Percentiles rank a stretch among this genome's conserved stretches.
phyloP scores from a whole-genome alignment of 2,329 filamentous ascomycete species.

The Alternaria gansuensis region DNA sequence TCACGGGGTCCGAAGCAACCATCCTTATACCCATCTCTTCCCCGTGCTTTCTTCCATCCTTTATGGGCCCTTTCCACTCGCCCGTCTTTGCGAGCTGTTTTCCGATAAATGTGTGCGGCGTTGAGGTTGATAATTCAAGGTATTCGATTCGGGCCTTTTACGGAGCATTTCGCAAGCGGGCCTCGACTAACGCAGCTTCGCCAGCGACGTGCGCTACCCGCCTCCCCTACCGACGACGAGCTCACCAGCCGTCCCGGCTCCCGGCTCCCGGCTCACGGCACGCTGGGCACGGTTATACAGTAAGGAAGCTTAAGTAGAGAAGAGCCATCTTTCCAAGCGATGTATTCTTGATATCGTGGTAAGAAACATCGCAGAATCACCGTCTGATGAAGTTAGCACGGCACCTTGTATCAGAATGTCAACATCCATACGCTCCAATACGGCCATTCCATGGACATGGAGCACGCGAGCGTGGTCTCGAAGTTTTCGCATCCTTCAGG shows the following conservation, averaged over 20 bases:
- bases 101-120: conserved; percentile 1
- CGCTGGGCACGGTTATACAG: conserved; percentile 3
- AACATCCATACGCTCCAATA: background rate
- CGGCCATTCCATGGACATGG: background rate
- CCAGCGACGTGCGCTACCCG: conserved; percentile 8
- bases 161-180: conserved; percentile 14
- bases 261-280: background rate
- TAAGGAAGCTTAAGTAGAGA: conserved; percentile 1
- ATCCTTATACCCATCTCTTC: background rate
- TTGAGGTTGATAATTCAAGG: conserved; percentile 6
- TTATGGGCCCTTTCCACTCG: conserved; percentile 1
- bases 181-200: conserved; percentile 15
- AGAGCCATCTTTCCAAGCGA: background rate
- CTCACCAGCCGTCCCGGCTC: conserved; percentile 3
- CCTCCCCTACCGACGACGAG: conserved; percentile 11
- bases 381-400: background rate
- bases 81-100: conserved; percentile 6
- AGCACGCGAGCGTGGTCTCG: background rate
- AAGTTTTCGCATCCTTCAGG: conserved; percentile 5
- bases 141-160: conserved; percentile 11
- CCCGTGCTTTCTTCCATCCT: conserved; percentile 4
- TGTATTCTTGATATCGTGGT: background rate
- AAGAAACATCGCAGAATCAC: background rate
- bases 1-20: background rate
- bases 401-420: conserved; percentile 1